These are phyloP conservation scores for Calonectria montana DNA, from an alignment of 2,329 filamentous ascomycete genomes.

Conservation along the genomic window DNA sequence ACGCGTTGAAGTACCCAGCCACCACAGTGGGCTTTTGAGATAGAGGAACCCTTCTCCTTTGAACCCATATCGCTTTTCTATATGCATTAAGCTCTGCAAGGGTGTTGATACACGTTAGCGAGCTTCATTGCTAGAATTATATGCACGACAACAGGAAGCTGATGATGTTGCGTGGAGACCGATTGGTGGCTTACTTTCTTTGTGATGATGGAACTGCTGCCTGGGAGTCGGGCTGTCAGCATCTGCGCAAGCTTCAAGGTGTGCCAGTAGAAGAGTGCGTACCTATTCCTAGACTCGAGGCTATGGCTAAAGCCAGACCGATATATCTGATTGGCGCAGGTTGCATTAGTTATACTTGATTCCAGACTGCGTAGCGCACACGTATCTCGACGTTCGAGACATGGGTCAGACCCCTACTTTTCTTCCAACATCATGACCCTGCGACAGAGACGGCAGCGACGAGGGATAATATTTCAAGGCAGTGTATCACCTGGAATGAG, in stretches of 20 bases:
- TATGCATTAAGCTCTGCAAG: not conserved
- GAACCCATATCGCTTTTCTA: not conserved
- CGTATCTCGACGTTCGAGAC: not conserved
- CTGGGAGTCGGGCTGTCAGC: not conserved
- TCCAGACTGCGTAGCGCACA: no score
- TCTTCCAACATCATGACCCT: not conserved
- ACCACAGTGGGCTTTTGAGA: constrained; percentile 11
- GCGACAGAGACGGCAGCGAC: not conserved
- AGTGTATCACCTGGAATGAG: not conserved
- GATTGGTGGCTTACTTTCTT: not conserved
- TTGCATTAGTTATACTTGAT: not conserved
- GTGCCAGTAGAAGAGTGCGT: not conserved
- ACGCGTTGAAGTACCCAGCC: constrained; percentile 4
- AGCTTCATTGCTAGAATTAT: not conserved
- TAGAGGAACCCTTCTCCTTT: not conserved
- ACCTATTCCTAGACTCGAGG: constrained; percentile 5
- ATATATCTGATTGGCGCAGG: not conserved
- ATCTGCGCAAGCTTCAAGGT: not conserved
- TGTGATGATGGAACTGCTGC: constrained; percentile 3
- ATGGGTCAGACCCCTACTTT: not conserved
- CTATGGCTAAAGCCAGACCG: not conserved
- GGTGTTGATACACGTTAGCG: not conserved
- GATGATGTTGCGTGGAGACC: not conserved
- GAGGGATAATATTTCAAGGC: not conserved
- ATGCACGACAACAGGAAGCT: not conserved